Conservation (phyloP, 306 rosid species). For the Arachis stenosperma region DNA sequence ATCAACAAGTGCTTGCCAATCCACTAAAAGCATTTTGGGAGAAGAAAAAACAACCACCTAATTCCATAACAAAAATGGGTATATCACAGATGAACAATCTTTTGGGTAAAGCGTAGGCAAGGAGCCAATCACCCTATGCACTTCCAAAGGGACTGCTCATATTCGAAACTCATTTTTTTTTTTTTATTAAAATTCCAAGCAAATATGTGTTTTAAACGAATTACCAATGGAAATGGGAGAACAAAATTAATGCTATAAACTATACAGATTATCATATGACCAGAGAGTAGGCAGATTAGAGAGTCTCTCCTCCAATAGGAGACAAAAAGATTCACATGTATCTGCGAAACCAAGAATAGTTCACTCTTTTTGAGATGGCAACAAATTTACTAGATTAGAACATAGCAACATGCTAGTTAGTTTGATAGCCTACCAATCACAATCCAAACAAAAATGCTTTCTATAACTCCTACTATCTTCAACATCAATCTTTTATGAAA, state of each 20-base stretch:
- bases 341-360: conserved; percentile 10
- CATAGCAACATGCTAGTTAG: conserved; percentile 11
- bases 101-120: neutral
- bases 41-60: neutral
- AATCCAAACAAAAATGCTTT: conserved; percentile 12
- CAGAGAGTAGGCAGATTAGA: conserved; percentile 1
- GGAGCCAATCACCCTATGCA: conserved; percentile 6
- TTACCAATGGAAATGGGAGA: neutral
- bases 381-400: neutral
- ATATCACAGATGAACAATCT: neutral
- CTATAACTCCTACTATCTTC: conserved; percentile 7
- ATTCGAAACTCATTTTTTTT: neutral
- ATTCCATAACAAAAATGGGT: neutral
- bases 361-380: neutral
- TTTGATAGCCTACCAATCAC: conserved; percentile 16
- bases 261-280: conserved; percentile 1
- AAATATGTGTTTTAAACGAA: conserved; percentile 20
- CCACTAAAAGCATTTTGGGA: neutral
- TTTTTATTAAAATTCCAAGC: conserved; percentile 11
- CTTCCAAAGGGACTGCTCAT: neutral
- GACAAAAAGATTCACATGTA: conserved; percentile 7
- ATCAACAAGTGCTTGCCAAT: neutral
- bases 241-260: conserved; percentile 11
- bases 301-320: conserved; percentile 15
- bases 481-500: conserved; percentile 4